A percentile compares a stretch with the other conserved stretches of the same genome.
phyloP scores from a whole-genome alignment of 2,329 filamentous ascomycete genomes.

The Stagonosporopsis chrysanthemi region DNA sequence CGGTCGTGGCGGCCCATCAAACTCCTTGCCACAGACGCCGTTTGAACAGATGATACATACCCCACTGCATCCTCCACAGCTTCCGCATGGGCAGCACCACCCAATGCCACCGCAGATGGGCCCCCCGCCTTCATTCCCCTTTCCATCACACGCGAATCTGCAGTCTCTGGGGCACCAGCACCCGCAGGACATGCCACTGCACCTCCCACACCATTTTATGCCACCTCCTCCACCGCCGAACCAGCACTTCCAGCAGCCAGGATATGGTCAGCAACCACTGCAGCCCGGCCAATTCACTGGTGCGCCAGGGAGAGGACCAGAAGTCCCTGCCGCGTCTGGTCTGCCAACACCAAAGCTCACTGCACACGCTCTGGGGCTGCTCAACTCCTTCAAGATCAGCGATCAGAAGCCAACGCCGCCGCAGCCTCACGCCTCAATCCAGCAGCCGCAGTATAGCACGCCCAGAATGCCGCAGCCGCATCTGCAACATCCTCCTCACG shows the following conservation, averaged over 20 bases:
- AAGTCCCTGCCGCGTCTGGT: constrained; percentile 63
- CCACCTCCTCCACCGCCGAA: constrained; percentile 29
- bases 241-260: constrained; percentile 24
- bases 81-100: constrained; percentile 62
- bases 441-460: constrained; percentile 29
- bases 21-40: constrained; percentile 53
- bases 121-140: constrained; percentile 59
- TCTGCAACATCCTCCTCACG: constrained; percentile 30
- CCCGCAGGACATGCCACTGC: constrained; percentile 31
- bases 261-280: constrained; percentile 45
- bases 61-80: constrained; percentile 63
- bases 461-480: constrained; percentile 35
- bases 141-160: constrained; percentile 49
- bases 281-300: constrained; percentile 39
- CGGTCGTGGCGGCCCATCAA: constrained; percentile 22
- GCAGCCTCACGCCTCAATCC: constrained; percentile 15
- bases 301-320: constrained; percentile 49
- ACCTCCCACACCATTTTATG: constrained; percentile 30
- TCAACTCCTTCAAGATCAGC: constrained; percentile 64
- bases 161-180: constrained; percentile 34
- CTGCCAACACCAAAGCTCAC: constrained; percentile 66
- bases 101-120: constrained; percentile 61
- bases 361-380: constrained; percentile 63
- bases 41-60: constrained; percentile 62
- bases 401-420: constrained; percentile 33